These are phyloP conservation scores for Umbilicaria muhlenbergii DNA, from an alignment of 495 filamentous ascomycete species.

Conservation along the genomic window DNA sequence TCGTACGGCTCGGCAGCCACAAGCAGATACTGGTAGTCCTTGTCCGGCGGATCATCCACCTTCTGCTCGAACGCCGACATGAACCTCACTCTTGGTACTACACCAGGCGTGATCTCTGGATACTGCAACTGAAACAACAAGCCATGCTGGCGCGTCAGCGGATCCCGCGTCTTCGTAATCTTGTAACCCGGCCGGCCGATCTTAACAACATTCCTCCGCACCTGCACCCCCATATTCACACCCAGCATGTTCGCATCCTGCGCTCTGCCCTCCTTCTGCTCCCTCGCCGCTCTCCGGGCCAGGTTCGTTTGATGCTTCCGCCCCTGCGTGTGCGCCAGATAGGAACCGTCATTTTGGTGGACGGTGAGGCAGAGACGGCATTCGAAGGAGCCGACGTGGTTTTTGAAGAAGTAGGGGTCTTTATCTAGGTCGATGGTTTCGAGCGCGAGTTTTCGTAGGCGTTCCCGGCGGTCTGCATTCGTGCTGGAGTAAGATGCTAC, in stretches of 20 bases:
- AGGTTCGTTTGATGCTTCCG: conserved; percentile 99
- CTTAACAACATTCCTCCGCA: conserved; percentile 84
- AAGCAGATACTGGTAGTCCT: conserved; percentile 84
- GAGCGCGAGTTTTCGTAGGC: conserved; percentile 91
- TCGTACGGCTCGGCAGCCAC: conserved; percentile 97
- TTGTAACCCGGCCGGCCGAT: conserved; percentile 96
- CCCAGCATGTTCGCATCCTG: conserved; percentile 56
- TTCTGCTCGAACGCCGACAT: conserved; percentile 98
- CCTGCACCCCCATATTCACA: conserved; percentile 61
- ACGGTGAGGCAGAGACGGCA: conserved; percentile 95
- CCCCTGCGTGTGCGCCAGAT: conserved; percentile 96
- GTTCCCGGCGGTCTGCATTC: conserved; percentile 93
- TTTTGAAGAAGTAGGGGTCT: conserved; percentile 99
- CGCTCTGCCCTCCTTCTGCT: conserved; percentile 73
- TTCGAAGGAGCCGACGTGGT: conserved; percentile 96
- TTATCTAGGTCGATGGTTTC: conserved; percentile 99
- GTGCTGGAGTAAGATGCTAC: conserved; percentile 85
- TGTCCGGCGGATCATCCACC: conserved; percentile 87
- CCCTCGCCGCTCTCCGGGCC: conserved; percentile 83
- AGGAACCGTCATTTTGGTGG: conserved; percentile 99
- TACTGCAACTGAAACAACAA: conserved; percentile 91
- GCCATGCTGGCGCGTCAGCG: conserved; percentile 75
- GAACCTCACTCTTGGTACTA: conserved; percentile 73
- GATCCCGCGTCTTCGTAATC: conserved; percentile 90
- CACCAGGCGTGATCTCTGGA: conserved; percentile 69